These are phyloP conservation scores for Lichtheimia ramosa DNA, from an alignment of 371 early-diverging fungal species.

Conservation along the genomic window DNA sequence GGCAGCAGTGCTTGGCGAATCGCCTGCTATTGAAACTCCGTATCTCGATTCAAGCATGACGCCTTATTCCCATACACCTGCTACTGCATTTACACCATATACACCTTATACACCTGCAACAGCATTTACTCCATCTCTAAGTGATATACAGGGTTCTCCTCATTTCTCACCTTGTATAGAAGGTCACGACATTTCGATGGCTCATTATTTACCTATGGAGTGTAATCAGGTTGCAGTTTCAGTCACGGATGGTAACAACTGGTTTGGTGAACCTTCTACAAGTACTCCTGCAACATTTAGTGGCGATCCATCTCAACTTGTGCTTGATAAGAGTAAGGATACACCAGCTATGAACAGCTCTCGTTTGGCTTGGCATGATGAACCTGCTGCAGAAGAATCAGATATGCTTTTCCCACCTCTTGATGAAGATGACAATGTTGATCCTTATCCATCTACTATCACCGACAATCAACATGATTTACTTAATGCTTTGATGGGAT, in stretches of 20 bases:
- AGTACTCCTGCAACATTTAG: conserved; percentile 4
- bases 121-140: conserved; percentile 31
- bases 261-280: conserved; percentile 11
- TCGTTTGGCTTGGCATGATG: conserved; percentile 7
- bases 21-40: conserved; percentile 37
- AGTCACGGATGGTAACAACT: conserved; percentile 3
- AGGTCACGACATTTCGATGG: conserved; percentile 22
- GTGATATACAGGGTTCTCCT: conserved; percentile 21
- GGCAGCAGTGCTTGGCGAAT: conserved; percentile 19
- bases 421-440: conserved; percentile 16
- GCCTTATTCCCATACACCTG: neutral
- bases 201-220: conserved; percentile 20
- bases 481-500: conserved; percentile 4
- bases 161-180: conserved; percentile 24
- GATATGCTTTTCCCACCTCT: conserved; percentile 41
- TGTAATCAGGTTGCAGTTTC: too few relatives aligned
- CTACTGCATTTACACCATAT: conserved; percentile 20
- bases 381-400: conserved; percentile 8
- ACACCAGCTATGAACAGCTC: neutral
- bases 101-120: conserved; percentile 40
- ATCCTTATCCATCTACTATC: conserved; percentile 1
- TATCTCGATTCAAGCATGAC: conserved; percentile 32
- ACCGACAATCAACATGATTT: neutral
- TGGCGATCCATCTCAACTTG: conserved; percentile 20
- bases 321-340: conserved; percentile 16